Base-by-base conservation (phyloP, 352 stramenopile genomes). In the Globisporangium cylindrosporum region DNA sequence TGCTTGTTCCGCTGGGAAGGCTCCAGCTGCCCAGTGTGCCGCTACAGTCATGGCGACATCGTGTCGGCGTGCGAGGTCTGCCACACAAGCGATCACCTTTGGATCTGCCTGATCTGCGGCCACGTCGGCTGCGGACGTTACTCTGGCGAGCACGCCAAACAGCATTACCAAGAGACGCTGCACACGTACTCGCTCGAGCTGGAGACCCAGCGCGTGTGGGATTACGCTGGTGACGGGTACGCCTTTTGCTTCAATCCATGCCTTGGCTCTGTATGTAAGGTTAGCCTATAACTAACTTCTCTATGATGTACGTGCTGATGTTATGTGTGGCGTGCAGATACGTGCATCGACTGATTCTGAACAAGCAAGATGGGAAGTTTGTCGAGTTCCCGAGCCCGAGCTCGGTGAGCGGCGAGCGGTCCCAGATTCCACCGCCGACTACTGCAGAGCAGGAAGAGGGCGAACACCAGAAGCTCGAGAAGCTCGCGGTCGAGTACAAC, bases 101-200 rank as follows among this genome's bases (percentile, higher is more conserved):
- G 97, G 97, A 97, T 98, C 54, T 99, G 97, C 70, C 72, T 99
- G 29, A 98, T 98, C 59, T 99, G 97, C 68, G 95, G 95, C 7
- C 88, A 98, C 68, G 88, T 99, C 34, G 97, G 95, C n/a, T 99
- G 95, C 70, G 97, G 97, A 25, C 91, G 97, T 38, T 99, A 99
- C 78, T 97, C 94, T 10, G 90, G 90, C 60, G 93, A 97, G 71
- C 97, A 99, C 70, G 94, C 95, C 20, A 97, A 97, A 74, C 71
- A 96, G 64, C 97, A 99, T 79, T 98, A 97, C 71, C 86, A 95
- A 59, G 77, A 98, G 46, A 97, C 87, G 7, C 73, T 95, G 62
- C 97, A 99, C 85, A 97, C 92, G 27, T 99, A 97, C 77, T 98
- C 93, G 49, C 81, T 99, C 9, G 97, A 99, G 79, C 73, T 99